Percentiles rank a stretch among this genome's conserved stretches.
Evolutionary conservation across 768 basidiomycete species (phyloP).

Genomic region (Pluteus cervinus): DNA sequence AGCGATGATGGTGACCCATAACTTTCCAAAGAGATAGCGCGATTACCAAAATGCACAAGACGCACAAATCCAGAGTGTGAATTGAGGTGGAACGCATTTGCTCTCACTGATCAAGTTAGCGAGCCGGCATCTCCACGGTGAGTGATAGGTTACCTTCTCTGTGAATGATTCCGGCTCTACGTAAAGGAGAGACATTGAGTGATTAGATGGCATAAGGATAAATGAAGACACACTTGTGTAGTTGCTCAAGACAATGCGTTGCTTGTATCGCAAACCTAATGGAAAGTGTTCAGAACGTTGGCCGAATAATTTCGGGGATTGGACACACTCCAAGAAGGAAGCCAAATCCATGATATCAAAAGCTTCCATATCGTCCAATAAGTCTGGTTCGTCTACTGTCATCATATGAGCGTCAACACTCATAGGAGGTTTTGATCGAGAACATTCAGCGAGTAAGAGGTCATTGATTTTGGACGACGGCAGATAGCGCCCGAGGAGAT

Average conservation of each 20-base stretch:
- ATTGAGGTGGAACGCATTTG: constrained; percentile 72
- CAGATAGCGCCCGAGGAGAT: constrained; percentile 65
- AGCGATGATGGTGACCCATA: constrained; percentile 68
- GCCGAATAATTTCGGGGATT: background rate
- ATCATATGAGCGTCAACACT: constrained; percentile 46
- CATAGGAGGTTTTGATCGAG: constrained; percentile 32
- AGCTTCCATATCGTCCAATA: constrained; percentile 47
- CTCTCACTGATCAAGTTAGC: constrained; percentile 41
- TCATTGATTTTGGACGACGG: constrained; percentile 62
- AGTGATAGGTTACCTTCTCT: constrained; percentile 46
- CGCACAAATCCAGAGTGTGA: constrained; percentile 64
- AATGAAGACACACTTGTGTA: constrained; percentile 44
- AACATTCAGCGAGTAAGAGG: constrained; percentile 53
- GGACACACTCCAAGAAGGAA: constrained; percentile 62
- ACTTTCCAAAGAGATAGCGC: constrained; percentile 64
- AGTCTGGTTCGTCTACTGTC: constrained; percentile 37
- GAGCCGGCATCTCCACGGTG: background rate
- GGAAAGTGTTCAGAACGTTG: constrained; percentile 6
- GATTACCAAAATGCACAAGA: constrained; percentile 71
- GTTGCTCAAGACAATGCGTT: constrained; percentile 61
- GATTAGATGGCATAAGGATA: constrained; percentile 1
- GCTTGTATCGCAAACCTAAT: constrained; percentile 69
- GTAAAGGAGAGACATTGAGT: constrained; percentile 8
- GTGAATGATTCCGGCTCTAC: constrained; percentile 54
- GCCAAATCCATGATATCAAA: constrained; percentile 75